Evolutionary conservation across 495 filamentous ascomycete genomes (phyloP).

Genomic region (Podospora didyma): DNA sequence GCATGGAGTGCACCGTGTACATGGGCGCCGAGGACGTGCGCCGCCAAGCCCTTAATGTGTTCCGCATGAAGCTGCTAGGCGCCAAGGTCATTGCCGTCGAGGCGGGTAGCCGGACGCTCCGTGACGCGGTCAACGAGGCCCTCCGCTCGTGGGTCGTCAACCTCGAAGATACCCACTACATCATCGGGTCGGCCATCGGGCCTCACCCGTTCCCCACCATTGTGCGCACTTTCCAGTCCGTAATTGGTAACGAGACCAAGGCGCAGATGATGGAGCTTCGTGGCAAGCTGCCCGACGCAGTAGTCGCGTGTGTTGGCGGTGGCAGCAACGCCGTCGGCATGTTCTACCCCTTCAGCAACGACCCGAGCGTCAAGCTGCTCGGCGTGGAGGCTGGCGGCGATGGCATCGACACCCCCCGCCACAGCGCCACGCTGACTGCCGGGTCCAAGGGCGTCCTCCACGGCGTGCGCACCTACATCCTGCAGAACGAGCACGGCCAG

Average conservation of each 20-base stretch:
- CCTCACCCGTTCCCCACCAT: constrained; percentile 96
- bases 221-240: constrained; percentile 89
- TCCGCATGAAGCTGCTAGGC: constrained; percentile 93
- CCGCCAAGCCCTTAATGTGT: constrained; percentile 90
- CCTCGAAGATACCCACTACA: constrained; percentile 89
- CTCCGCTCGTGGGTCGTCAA: constrained; percentile 83
- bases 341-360: constrained; percentile 93
- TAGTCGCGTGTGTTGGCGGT: constrained; percentile 94
- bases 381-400: constrained; percentile 98
- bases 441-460: constrained; percentile 91
- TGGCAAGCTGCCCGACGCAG: constrained; percentile 88
- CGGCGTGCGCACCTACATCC: constrained; percentile 90
- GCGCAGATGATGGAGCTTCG: constrained; percentile 74
- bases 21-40: constrained; percentile 96
- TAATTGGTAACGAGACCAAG: constrained; percentile 92
- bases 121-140: constrained; percentile 96
- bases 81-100: constrained; percentile 84
- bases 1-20: constrained; percentile 91
- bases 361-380: constrained; percentile 77
- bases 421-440: constrained; percentile 82
- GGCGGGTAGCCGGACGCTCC: constrained; percentile 76
- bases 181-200: constrained; percentile 91
- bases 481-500: constrained; percentile 89
- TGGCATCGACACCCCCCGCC: constrained; percentile 80
- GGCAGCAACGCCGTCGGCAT: constrained; percentile 89